Conservation (phyloP, 331 rosid species). For the Saraca asoca region DNA sequence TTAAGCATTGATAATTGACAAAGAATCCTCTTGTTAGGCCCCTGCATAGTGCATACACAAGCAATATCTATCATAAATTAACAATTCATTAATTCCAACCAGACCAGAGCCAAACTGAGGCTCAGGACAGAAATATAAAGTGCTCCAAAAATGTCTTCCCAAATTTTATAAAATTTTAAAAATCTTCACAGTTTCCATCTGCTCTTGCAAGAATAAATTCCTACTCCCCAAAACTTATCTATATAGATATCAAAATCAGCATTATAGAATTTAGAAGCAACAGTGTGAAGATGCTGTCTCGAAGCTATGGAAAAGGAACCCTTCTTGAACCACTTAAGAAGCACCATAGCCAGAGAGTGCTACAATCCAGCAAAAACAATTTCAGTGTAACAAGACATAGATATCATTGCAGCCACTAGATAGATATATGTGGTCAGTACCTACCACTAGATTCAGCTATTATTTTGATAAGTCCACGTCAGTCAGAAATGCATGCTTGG, state of each 20-base stretch:
- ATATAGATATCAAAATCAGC: constrained; percentile 1
- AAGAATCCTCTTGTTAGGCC: constrained; percentile 73
- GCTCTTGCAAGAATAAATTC: background rate
- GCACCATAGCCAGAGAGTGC: constrained; percentile 2
- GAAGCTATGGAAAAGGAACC: background rate
- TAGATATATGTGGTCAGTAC: too few relatives aligned
- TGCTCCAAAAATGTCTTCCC: constrained; percentile 2
- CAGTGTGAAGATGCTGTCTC: background rate
- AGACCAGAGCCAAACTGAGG: constrained; percentile 23
- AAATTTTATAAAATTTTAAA: constrained; percentile 22
- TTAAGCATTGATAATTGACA: constrained; percentile 90
- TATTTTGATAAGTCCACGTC: too few relatives aligned
- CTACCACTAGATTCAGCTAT: too few relatives aligned
- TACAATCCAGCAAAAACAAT: too few relatives aligned
- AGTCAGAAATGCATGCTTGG: too few relatives aligned
- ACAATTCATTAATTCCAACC: constrained; percentile 19
- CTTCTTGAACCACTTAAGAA: constrained; percentile 20
- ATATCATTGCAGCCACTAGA: too few relatives aligned
- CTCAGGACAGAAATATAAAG: constrained; percentile 3
- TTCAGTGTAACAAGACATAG: too few relatives aligned
- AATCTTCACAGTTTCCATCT: background rate
- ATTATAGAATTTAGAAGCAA: constrained; percentile 18
- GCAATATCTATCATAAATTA: constrained; percentile 28
- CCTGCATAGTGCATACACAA: constrained; percentile 61
- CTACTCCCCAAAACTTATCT: constrained; percentile 6